These are phyloP conservation scores for Lachancea cidri DNA, from an alignment of 805 yeast genomes.

Conservation along the genomic window DNA sequence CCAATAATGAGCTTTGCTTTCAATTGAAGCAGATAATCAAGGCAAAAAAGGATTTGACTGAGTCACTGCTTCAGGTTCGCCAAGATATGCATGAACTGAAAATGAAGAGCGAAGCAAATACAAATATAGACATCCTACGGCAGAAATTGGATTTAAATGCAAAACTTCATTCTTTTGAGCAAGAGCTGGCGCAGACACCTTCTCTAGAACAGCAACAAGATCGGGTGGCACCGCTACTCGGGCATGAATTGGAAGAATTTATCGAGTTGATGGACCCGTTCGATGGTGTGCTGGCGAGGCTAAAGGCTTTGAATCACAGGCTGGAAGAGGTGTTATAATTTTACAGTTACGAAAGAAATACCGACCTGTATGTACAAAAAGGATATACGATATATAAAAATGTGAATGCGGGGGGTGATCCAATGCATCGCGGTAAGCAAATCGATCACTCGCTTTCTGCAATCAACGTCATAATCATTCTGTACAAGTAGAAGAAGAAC, in stretches of 20 bases:
- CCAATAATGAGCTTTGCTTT: constrained; percentile 28
- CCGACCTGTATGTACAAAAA: constrained; percentile 7
- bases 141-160: constrained; percentile 7
- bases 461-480: constrained; percentile 92
- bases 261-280: constrained; percentile 16
- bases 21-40: constrained; percentile 17
- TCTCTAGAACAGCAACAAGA: constrained; percentile 1
- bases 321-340: constrained; percentile 7
- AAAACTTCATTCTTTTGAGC: constrained; percentile 4
- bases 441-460: constrained; percentile 39
- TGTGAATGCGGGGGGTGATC: background rate
- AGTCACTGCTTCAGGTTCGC: constrained; percentile 14
- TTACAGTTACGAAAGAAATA: constrained; percentile 3
- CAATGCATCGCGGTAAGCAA: background rate
- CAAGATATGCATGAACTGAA: constrained; percentile 16
- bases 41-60: constrained; percentile 15
- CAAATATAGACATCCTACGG: constrained; percentile 4
- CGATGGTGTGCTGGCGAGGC: constrained; percentile 15
- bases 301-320: constrained; percentile 14
- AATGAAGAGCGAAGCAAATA: background rate
- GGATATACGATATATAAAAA: background rate
- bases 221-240: background rate
- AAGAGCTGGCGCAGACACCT: background rate
- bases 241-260: constrained; percentile 5
- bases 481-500: constrained; percentile 93